Conservation (phyloP, 1,284 basidiomycete genomes). For the Trichosporon faecale region DNA sequence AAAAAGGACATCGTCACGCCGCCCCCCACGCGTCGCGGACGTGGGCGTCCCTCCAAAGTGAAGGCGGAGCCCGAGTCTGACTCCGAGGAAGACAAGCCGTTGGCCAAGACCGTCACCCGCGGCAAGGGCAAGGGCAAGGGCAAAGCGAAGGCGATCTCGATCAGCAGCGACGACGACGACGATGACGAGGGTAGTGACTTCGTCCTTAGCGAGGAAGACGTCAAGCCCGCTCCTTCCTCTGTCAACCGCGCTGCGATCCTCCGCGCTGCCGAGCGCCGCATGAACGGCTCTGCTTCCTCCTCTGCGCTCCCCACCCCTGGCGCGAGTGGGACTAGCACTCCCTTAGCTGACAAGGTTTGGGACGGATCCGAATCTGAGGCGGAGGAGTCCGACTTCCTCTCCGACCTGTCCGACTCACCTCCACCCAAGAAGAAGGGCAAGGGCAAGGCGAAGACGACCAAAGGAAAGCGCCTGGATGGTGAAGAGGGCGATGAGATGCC, state of each 20-base stretch:
- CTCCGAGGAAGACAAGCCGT: conserved; percentile 21
- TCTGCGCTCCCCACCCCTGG: conserved; percentile 3
- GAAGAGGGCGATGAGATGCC: conserved; percentile 24
- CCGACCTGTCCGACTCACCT: conserved; percentile 12
- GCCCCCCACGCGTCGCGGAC: neutral
- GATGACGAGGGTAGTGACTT: neutral
- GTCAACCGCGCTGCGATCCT: conserved; percentile 14
- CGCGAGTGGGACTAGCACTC: conserved; percentile 13
- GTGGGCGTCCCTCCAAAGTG: neutral
- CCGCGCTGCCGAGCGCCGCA: conserved; percentile 19
- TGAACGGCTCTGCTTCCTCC: neutral
- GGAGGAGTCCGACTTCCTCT: neutral
- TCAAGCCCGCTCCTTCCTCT: neutral
- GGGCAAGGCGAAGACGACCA: conserved; percentile 9
- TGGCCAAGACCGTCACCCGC: neutral
- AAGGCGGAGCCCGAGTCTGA: conserved; percentile 18
- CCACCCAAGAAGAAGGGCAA: conserved; percentile 18
- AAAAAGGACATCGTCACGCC: conserved; percentile 16
- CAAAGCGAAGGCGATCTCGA: neutral
- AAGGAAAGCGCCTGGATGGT: conserved; percentile 24
- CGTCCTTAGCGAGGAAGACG: conserved; percentile 1
- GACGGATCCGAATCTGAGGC: conserved; percentile 14
- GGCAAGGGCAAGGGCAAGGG: conserved; percentile 16
- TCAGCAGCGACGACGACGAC: neutral
- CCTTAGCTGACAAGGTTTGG: conserved; percentile 20